Base-by-base conservation (phyloP, 2,329 filamentous ascomycete species). In the Blastomyces emzantsi region DNA sequence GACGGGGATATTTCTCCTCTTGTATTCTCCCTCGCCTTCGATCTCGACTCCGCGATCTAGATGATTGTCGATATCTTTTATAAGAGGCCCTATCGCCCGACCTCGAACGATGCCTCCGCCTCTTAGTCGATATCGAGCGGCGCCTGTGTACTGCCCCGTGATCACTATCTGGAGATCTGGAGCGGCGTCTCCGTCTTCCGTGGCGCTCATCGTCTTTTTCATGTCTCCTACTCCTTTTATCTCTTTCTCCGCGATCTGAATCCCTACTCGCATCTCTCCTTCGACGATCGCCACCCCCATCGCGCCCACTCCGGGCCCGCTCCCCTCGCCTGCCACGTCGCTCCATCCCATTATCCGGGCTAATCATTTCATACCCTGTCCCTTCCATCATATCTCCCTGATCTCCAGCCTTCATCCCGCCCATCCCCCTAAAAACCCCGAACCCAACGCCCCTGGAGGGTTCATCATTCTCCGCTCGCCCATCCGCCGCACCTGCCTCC, bases 151-250 rank as follows among this genome's bases (percentile, higher is more conserved):
- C 17, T 17, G 4, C 51, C 25, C 54, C 19, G 13, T 41, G 28
- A 33, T 41, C 60, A 9, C 11, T 30, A 28, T 60, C 57, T 4
- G 30, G 19, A 36, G 54, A 57, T 57, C 5, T 22, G 9, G 54
- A 74, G 57, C 72, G 70, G 54, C 73, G 70, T 58, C 73, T 73
- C 63, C 73, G 72, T 57, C 72, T 72, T 56, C 71, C 71, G 64
- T 70, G 71, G 36, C 69, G 68, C 49, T 70, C 68, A 62, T 69
- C 65, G 54, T 75, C 72, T 56, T 75, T 69, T 49, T 71, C 69
- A 54, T 69, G 70, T 59, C 70, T 69, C 59, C 69, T 70, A 49
- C 82, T 62, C 80, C 83, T 71, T 80, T 85, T 22, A 79, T 84
- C 45, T 78, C 69, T 67, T 15, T 72, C 71, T 43, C 72, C 69